Percentiles rank a stretch among this genome's conserved stretches.
These are phyloP conservation scores for Cordyceps tenuipes DNA, from an alignment of 2,329 filamentous ascomycete genomes.

Conservation along the genomic window DNA sequence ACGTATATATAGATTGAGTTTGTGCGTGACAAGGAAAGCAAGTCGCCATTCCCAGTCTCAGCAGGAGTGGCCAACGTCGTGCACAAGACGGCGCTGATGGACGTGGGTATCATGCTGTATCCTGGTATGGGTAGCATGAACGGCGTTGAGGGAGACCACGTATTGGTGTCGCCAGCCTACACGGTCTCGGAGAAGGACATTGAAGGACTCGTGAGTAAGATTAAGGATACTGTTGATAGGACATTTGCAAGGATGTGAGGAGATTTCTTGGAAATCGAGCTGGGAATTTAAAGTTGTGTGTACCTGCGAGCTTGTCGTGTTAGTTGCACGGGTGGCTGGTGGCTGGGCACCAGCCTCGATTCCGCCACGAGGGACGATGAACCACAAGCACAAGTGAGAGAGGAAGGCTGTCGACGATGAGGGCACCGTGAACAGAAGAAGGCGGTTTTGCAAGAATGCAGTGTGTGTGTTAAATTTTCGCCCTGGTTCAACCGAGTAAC, in stretches of 20 bases:
- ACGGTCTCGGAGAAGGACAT: constrained; percentile 24
- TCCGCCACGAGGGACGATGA: background rate
- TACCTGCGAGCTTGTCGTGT: background rate
- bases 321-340: background rate
- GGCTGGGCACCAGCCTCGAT: background rate
- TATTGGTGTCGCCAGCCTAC: constrained; percentile 34
- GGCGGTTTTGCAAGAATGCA: too few species aligned
- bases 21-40: constrained; percentile 19
- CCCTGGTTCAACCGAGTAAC: too few species aligned
- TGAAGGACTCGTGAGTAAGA: constrained; percentile 14
- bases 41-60: constrained; percentile 23
- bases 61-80: constrained; percentile 19
- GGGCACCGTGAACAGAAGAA: background rate
- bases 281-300: background rate
- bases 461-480: too few species aligned
- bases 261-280: background rate
- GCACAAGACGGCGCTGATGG: constrained; percentile 31
- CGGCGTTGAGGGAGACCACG: constrained; percentile 18
- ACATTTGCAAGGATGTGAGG: constrained; percentile 8
- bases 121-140: constrained; percentile 19
- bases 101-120: constrained; percentile 41
- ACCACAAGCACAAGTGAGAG: background rate
- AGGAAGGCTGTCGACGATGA: background rate
- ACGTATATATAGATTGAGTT: constrained; percentile 19
- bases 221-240: constrained; percentile 11